Evolutionary conservation across 345 rosid genomes (phyloP).

Genomic region (Eucalyptus cloeziana): DNA sequence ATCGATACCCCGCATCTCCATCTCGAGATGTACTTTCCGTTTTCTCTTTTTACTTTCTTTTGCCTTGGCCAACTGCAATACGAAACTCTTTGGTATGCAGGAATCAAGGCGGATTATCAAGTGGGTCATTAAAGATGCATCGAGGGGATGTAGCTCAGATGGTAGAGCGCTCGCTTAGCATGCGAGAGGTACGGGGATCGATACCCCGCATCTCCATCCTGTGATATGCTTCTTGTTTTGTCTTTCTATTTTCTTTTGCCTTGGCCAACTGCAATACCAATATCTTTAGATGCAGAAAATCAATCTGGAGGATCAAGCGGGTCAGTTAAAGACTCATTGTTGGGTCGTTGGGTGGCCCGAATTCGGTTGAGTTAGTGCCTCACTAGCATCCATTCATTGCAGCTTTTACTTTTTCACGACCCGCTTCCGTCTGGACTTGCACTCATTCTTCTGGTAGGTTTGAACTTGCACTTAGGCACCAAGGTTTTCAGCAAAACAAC

Average conservation of each 20-base stretch:
- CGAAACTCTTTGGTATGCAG: not conserved
- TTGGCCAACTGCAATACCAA: not conserved
- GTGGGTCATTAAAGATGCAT: no score
- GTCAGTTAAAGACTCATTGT: not conserved
- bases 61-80: not conserved
- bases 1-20: constrained; percentile 47
- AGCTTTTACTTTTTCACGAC: not conserved
- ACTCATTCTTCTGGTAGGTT: not conserved
- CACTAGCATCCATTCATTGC: not conserved
- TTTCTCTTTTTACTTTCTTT: not conserved
- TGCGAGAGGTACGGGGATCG: constrained; percentile 56
- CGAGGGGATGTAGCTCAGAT: constrained; percentile 56
- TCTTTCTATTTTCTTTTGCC: not conserved
- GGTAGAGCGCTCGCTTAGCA: constrained; percentile 72
- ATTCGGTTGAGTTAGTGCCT: not conserved
- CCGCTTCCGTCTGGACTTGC: not conserved
- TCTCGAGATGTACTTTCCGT: constrained; percentile 3
- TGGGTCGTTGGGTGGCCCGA: not conserved
- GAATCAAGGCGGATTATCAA: accelerated
- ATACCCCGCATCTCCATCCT: constrained; percentile 34
- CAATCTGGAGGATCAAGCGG: not conserved
- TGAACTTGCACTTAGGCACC: not conserved
- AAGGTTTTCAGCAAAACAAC: not conserved
- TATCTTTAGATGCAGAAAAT: not conserved
- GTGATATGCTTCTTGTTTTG: constrained; percentile 10